Conservation (phyloP, 805 yeast genomes). For the Maudiozyma bulderi region DNA sequence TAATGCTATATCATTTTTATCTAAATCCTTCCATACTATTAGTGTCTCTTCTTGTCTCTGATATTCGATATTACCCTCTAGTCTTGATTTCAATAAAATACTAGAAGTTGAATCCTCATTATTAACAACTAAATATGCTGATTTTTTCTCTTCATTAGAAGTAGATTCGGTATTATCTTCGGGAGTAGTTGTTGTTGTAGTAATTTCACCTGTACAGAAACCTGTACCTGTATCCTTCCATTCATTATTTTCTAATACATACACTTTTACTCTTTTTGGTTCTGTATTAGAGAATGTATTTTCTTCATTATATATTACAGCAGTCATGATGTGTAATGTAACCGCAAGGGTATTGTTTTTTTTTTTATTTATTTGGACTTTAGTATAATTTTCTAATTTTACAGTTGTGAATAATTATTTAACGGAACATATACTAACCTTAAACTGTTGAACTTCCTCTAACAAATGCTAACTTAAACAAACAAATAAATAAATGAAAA, state of each 20-base stretch:
- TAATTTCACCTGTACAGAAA: conserved; percentile 63
- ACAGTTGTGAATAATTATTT: no score
- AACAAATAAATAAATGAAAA: no score
- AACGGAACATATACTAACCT: no score
- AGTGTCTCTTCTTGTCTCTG: conserved; percentile 92
- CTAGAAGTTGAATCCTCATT: conserved; percentile 57
- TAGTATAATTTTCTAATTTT: no score
- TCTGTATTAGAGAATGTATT: conserved; percentile 16
- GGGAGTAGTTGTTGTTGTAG: not conserved
- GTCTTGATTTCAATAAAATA: conserved; percentile 49
- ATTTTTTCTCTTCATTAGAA: conserved; percentile 12
- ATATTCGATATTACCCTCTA: conserved; percentile 72
- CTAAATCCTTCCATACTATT: conserved; percentile 82
- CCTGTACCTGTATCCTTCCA: conserved; percentile 96
- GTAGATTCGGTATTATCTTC: not conserved
- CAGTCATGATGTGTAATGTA: not conserved
- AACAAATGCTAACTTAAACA: no score
- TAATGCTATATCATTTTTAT: conserved; percentile 66
- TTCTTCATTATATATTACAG: not conserved
- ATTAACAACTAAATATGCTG: conserved; percentile 59
- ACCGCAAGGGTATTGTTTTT: no score
- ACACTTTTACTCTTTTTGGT: conserved; percentile 86
- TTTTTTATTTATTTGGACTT: no score
- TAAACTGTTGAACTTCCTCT: no score
- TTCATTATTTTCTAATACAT: conserved; percentile 64